phyloP scores from a whole-genome alignment of 805 yeast genomes.

The Zygosaccharomyces lentus region DNA sequence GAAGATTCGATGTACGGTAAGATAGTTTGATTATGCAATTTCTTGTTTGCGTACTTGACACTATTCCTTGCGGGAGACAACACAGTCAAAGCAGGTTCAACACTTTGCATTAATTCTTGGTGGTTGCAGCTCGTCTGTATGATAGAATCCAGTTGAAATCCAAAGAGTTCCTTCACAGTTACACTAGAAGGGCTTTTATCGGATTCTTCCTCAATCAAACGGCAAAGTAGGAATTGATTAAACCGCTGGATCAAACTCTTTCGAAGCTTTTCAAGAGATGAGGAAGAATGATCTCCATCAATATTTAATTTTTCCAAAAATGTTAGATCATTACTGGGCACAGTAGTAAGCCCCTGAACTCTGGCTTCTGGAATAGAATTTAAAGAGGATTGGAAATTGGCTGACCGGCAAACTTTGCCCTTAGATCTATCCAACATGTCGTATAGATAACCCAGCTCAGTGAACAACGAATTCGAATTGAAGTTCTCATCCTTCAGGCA shows the following conservation, averaged over 20 bases:
- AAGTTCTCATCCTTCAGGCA: slow-evolving; percentile 53
- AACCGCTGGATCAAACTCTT: slow-evolving; percentile 26
- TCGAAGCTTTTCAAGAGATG: slow-evolving; percentile 11
- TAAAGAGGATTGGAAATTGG: slow-evolving; percentile 65
- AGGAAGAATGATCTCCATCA: slow-evolving; percentile 17
- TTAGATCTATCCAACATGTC: slow-evolving; percentile 86
- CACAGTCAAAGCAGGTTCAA: slow-evolving; percentile 27
- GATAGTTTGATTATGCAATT: slow-evolving; percentile 38
- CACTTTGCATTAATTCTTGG: slow-evolving; percentile 17
- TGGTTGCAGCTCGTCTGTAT: slow-evolving; percentile 26
- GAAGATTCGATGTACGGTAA: slow-evolving; percentile 59
- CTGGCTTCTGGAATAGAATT: slow-evolving; percentile 45
- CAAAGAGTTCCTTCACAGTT: slow-evolving; percentile 32
- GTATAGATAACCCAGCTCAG: slow-evolving; percentile 82
- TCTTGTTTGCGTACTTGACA: slow-evolving; percentile 30
- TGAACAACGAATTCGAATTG: slow-evolving; percentile 48
- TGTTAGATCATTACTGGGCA: slow-evolving; percentile 18
- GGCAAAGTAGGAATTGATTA: slow-evolving; percentile 26
- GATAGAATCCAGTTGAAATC: slow-evolving; percentile 26
- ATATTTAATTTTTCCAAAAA: slow-evolving; percentile 3
- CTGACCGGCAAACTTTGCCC: slow-evolving; percentile 74
- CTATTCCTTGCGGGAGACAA: slow-evolving; percentile 29
- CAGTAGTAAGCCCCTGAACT: slow-evolving; percentile 48
- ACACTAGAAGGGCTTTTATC: slow-evolving; percentile 21
- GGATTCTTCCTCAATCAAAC: slow-evolving; percentile 28